Evolutionary conservation across 2,329 filamentous ascomycete genomes (phyloP).

Genomic region (Beauveria varroae): DNA sequence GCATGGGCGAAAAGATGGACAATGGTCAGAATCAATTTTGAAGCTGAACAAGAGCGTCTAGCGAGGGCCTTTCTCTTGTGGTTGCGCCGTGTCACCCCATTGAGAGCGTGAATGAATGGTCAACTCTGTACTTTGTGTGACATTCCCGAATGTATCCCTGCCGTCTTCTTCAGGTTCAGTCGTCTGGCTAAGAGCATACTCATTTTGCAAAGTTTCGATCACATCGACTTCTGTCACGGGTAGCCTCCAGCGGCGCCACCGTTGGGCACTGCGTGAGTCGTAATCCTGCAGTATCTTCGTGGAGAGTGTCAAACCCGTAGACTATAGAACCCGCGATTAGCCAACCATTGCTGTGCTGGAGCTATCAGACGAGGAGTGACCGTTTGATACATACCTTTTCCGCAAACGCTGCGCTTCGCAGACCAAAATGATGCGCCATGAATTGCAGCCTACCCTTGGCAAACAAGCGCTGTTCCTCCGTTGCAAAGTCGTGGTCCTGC

Average conservation of each 20-base stretch:
- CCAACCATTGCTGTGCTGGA: no score
- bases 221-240: background rate
- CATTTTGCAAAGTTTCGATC: background rate
- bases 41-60: background rate
- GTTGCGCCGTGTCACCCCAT: background rate
- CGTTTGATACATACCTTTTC: background rate
- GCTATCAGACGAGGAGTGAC: background rate
- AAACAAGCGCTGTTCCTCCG: background rate
- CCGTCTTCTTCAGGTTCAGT: background rate
- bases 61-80: background rate
- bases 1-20: no score
- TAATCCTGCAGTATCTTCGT: background rate
- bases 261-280: background rate
- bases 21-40: no score
- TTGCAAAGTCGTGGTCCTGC: background rate
- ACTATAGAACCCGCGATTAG: background rate
- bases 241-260: background rate
- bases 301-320: background rate
- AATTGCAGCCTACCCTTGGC: background rate
- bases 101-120: background rate
- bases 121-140: background rate
- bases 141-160: no score
- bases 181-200: background rate
- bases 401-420: background rate
- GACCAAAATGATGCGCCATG: background rate